Base-by-base conservation (phyloP, 352 stramenopile species). In the Phytophthora syringae region DNA sequence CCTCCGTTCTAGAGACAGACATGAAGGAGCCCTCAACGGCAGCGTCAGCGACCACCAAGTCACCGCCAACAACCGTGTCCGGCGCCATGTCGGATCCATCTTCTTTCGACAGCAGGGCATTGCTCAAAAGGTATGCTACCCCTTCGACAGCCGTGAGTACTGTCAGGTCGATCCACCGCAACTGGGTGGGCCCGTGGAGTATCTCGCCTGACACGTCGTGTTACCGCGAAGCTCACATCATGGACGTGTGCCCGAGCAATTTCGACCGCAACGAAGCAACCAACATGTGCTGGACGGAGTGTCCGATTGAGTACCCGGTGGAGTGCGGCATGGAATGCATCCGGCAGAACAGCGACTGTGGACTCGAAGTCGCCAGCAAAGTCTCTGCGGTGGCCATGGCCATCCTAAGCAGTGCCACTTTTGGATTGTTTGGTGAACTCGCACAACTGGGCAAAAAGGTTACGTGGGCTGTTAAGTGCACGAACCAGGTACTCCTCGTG, bases 351-450 rank as follows among this genome's bases (percentile, higher is more conserved):
- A 43, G 54, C 51, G 62, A 72, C 52, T 76, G 68, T n/a, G n/a
- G n/a, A n/a, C n/a, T n/a, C 50, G 52, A 10, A 6, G 30, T 43
- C 7, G 57, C 62, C 22, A 24, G 47, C 44, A n/a, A 76, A 69
- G 61, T 68, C 82, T 28, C 54, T 50, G 10, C 67, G 67, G 74
- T 81, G 5, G 71, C 55, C 24, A 62, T 56, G 15, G 74, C 67
- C 18, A n/a, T 69, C 62, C 12, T 52, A 79, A 9, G 70, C 65
- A 39, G 34, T 57, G 11, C 61, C 65, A 16, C 76, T 70, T 1
- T 43, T 56, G 18, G 56, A 55, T 20, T 83, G 5, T 80, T 84
- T 20, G 73, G 73, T 4, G 15, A 71, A 2, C 70, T 64, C 21
- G 18, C 67, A 0, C 25, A 56, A 24, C 47, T 64, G 3, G 34